These are phyloP conservation scores for Colletotrichum sp. DNA, from an alignment of 2,329 filamentous ascomycete genomes.

Conservation along the genomic window DNA sequence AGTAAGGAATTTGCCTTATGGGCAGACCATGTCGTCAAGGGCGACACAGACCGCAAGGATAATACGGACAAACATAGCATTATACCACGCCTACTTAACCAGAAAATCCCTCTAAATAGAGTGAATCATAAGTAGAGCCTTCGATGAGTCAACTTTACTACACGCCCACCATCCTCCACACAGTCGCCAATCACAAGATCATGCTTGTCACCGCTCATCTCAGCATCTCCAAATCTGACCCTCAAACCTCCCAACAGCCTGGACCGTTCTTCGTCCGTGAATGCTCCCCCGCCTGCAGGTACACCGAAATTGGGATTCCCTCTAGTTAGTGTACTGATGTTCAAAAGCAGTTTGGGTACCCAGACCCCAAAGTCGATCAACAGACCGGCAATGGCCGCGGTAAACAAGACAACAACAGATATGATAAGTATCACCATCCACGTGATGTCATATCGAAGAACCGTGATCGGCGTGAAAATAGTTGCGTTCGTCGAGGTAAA, in stretches of 20 bases:
- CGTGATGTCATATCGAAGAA: not conserved
- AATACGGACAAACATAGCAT: no score
- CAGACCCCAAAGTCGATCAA: not conserved
- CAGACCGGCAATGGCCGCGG: not conserved
- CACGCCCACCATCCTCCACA: not conserved
- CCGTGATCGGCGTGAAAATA: not conserved
- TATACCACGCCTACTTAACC: not conserved
- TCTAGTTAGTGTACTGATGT: not conserved
- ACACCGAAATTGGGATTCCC: not conserved
- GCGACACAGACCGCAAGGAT: no score
- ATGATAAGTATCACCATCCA: not conserved
- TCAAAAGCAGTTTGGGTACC: not conserved
- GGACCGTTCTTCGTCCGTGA: not conserved
- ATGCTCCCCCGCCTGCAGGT: not conserved
- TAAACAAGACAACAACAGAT: not conserved
- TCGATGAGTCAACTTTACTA: not conserved
- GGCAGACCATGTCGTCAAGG: no score
- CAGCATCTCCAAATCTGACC: not conserved
- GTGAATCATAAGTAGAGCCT: not conserved
- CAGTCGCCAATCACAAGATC: not conserved
- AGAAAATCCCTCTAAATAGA: not conserved
- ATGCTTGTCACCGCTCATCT: not conserved
- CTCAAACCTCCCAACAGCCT: not conserved
- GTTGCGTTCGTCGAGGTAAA: not conserved
- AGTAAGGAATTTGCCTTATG: no score